phyloP scores from a whole-genome alignment of 805 yeast species.

The Kazachstania martiniae region DNA sequence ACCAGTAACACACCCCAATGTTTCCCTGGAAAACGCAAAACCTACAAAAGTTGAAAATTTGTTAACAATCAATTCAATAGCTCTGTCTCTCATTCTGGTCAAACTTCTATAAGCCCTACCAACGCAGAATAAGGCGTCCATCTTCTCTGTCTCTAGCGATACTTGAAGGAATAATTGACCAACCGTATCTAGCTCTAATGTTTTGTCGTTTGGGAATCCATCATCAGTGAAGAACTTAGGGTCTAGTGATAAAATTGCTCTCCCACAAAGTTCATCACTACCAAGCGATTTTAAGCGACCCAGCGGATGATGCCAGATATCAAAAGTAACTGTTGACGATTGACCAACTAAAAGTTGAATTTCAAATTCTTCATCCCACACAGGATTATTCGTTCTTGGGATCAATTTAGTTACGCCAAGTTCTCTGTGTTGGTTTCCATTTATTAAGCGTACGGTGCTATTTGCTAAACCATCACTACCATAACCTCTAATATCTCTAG shows the following conservation, averaged over 20 bases:
- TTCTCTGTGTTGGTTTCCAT: conserved; percentile 40
- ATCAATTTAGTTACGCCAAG: conserved; percentile 63
- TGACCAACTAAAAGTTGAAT: conserved; percentile 30
- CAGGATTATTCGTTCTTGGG: conserved; percentile 53
- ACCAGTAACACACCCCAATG: conserved; percentile 48
- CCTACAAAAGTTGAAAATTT: conserved; percentile 59
- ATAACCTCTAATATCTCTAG: conserved; percentile 45
- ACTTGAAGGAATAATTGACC: conserved; percentile 60
- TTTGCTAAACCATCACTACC: conserved; percentile 38
- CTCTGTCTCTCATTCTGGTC: conserved; percentile 51
- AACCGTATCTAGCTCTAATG: conserved; percentile 51
- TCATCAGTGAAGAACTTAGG: conserved; percentile 54
- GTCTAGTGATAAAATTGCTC: conserved; percentile 48
- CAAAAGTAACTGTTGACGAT: conserved; percentile 40
- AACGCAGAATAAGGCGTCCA: conserved; percentile 71
- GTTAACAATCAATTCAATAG: conserved; percentile 58
- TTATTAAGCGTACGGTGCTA: conserved; percentile 54
- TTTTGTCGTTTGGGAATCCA: conserved; percentile 53
- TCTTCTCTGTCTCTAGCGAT: conserved; percentile 67
- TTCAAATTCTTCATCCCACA: conserved; percentile 85
- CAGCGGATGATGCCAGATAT: conserved; percentile 58
- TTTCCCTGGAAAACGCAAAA: conserved; percentile 44
- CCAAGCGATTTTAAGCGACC: conserved; percentile 27
- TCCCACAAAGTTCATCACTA: conserved; percentile 55
- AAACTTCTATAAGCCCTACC: conserved; percentile 65